Evolutionary conservation across 2,329 filamentous ascomycete species (phyloP), one percentile per base, ranked within the genome.

Genomic region (Ramichloridium luteum): DNA sequence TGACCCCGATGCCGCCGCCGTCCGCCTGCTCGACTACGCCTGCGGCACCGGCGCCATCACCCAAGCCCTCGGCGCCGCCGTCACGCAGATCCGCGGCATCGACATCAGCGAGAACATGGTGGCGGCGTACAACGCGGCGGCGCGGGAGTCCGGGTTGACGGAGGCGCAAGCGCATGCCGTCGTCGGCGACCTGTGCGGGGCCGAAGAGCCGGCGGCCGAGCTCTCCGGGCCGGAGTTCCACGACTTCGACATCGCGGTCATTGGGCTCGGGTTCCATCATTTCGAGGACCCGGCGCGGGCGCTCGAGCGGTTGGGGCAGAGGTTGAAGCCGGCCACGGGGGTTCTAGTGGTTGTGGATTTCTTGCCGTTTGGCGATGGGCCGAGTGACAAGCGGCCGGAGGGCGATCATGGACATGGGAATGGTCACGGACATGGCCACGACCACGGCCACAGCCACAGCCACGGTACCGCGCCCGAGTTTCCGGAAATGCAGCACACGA

Each of bases 371-470:
- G 8, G 8, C 20, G 20, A 23, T 23, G n/a, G 8, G n/a, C 20
- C 20, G 8, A 8, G n/a, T 8, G 8, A 23, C 20, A n/a, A n/a
- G n/a, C 20, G n/a, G 8, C 20, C 8, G 8, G 8, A 23, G 8
- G 8, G n/a, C n/a, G 20, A n/a, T 23, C 20, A 23, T n/a, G 8
- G n/a, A 8, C 20, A 23, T n/a, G 20, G 20, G n/a, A 23, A 23
- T 23, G 8, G 20, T 23, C 20, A 23, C 20, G 20, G 8, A n/a
- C 20, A 23, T 23, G 16, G 34, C 23, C 41, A 46, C 26, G 31
- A 31, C n/a, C 76, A 82, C 50, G 61, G 65, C 4, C 76, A 84
- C 49, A 69, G 67, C n/a, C 76, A 83, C 50, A 65, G 68, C 37
- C 76, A 80, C 54, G 63, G 58, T 3, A 28, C 20, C 8, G 20